Percentiles rank a stretch among this genome's conserved stretches.
These are phyloP conservation scores for Neocucurbitaria cava DNA, from an alignment of 2,329 filamentous ascomycete species.

Conservation along the genomic window DNA sequence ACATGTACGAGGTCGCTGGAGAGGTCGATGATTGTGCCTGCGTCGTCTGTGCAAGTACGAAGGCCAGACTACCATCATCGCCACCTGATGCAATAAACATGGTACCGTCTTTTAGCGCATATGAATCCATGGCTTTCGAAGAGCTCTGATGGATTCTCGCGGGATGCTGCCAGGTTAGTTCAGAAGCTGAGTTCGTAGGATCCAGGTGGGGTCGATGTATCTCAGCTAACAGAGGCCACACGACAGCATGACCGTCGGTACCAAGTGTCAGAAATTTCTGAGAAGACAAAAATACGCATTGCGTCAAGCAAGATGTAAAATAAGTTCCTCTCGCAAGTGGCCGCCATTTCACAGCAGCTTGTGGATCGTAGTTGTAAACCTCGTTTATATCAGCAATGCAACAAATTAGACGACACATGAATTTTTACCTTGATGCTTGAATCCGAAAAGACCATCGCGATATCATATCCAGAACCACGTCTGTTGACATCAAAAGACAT, in stretches of 20 bases:
- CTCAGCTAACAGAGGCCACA: conserved; percentile 59
- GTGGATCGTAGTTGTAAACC: conserved; percentile 54
- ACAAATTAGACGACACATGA: neutral
- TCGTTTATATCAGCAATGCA: conserved; percentile 40
- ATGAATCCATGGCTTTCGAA: conserved; percentile 66
- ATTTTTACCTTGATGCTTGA: conserved; percentile 70
- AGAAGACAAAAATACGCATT: conserved; percentile 55
- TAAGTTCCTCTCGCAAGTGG: conserved; percentile 51
- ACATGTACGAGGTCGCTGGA: conserved; percentile 22
- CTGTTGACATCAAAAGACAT: conserved; percentile 73
- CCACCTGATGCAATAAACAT: conserved; percentile 75
- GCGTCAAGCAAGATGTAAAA: conserved; percentile 71
- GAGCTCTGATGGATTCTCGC: conserved; percentile 75
- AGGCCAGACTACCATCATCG: conserved; percentile 82
- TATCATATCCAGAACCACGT: conserved; percentile 54
- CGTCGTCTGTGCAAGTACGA: conserved; percentile 37
- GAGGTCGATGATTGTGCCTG: conserved; percentile 5
- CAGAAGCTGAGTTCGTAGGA: conserved; percentile 30
- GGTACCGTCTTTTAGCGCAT: conserved; percentile 39
- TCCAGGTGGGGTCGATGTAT: conserved; percentile 9
- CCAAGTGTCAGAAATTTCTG: conserved; percentile 69
- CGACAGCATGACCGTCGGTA: conserved; percentile 78
- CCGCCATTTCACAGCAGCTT: conserved; percentile 39
- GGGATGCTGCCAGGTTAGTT: conserved; percentile 30
- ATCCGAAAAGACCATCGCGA: conserved; percentile 83